phyloP scores from a whole-genome alignment of 495 filamentous ascomycete species.

The Talaromyces nanjingensis region DNA sequence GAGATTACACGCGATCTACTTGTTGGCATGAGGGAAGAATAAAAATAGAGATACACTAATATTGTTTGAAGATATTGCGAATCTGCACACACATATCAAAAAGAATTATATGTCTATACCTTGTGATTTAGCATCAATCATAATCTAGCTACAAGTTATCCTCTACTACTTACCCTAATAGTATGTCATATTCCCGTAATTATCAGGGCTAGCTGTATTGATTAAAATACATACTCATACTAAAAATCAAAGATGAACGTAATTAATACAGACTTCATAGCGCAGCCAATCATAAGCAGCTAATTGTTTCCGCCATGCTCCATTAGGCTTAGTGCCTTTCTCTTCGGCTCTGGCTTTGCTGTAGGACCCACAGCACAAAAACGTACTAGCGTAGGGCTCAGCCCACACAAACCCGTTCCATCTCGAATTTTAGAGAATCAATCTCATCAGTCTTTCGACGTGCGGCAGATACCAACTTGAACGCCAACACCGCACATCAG shows the following conservation, averaged over 20 bases:
- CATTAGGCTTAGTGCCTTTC: neutral
- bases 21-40: conserved; percentile 44
- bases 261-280: neutral
- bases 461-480: conserved; percentile 42
- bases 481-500: conserved; percentile 34
- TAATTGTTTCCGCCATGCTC: neutral
- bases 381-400: conserved; percentile 40
- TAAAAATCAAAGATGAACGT: neutral
- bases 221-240: neutral
- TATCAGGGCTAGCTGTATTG: neutral
- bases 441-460: conserved; percentile 33
- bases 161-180: neutral
- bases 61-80: neutral
- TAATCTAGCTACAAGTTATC: neutral
- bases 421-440: conserved; percentile 39
- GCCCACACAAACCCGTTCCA: conserved; percentile 40
- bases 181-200: neutral
- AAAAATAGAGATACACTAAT: conserved; percentile 12
- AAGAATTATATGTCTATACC: neutral
- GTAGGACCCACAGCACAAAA: conserved; percentile 12
- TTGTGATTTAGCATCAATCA: neutral
- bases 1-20: conserved; percentile 87
- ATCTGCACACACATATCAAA: neutral
- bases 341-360: conserved; percentile 1
- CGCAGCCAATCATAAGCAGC: neutral